Percentiles rank a stretch among this genome's conserved stretches.
Evolutionary conservation across 2,329 filamentous ascomycete genomes (phyloP).

Genomic region (Penicillium sp.): DNA sequence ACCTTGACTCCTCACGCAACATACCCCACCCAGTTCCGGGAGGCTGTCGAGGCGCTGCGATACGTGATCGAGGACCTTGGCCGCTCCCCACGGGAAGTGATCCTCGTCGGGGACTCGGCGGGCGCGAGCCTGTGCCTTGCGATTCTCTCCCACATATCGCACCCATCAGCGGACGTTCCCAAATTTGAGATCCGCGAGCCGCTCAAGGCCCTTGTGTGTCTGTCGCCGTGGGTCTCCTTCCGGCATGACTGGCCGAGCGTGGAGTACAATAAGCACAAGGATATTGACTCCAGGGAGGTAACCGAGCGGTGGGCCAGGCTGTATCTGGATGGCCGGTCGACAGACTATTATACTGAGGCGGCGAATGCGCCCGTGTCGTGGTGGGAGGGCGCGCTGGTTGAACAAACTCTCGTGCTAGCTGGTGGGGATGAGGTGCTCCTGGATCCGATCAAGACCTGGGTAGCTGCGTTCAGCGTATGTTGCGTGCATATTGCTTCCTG

Average conservation of each 20-base stretch:
- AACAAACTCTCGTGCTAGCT: background rate
- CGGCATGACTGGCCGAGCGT: background rate
- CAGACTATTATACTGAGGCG: background rate
- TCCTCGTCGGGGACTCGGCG: conserved; percentile 37
- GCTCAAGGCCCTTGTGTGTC: background rate
- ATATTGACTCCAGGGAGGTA: background rate
- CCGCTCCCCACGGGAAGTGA: conserved; percentile 28
- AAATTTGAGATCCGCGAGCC: background rate
- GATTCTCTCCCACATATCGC: conserved; percentile 37
- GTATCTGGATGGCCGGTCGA: background rate
- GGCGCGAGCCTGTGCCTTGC: conserved; percentile 33
- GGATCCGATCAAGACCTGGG: background rate
- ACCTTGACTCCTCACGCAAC: conserved; percentile 48
- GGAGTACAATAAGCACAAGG: background rate
- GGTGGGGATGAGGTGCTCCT: background rate
- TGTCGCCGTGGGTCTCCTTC: background rate
- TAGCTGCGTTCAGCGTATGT: too few species aligned
- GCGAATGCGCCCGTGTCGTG: background rate
- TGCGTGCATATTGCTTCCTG: too few species aligned
- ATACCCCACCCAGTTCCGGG: conserved; percentile 36
- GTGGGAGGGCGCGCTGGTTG: background rate
- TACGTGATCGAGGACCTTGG: conserved; percentile 30
- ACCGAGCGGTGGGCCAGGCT: background rate
- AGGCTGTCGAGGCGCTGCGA: conserved; percentile 35
- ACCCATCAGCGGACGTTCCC: conserved; percentile 55